These are phyloP conservation scores for Ruellia speciosa DNA, from an alignment of 305 asterid genomes.

Conservation along the genomic window DNA sequence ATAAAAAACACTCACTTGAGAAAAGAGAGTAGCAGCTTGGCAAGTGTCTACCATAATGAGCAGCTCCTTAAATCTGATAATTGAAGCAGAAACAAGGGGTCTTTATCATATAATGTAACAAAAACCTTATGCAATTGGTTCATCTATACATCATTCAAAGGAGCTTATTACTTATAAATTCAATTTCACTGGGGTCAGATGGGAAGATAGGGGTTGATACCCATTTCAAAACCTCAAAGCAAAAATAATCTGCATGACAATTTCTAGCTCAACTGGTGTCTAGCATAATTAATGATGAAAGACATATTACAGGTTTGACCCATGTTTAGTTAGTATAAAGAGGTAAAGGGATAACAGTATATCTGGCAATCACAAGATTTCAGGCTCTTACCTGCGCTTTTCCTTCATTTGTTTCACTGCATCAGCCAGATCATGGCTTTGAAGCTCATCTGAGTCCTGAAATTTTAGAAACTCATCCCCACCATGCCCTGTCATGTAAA, in stretches of 20 bases:
- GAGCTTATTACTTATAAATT: neutral
- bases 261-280: neutral
- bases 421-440: conserved; percentile 97
- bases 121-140: neutral
- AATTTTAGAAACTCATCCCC: conserved; percentile 95
- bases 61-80: conserved; percentile 87
- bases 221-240: too few species aligned
- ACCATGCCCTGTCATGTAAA: conserved; percentile 98
- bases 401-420: conserved; percentile 99
- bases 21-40: conserved; percentile 95
- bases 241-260: too few species aligned
- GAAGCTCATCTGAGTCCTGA: conserved; percentile 98
- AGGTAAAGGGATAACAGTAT: neutral
- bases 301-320: neutral
- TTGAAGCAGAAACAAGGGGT: conserved; percentile 16
- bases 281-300: neutral
- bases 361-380: neutral
- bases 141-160: neutral
- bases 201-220: too few species aligned
- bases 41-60: conserved; percentile 98
- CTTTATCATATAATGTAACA: neutral
- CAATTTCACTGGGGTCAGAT: too few species aligned
- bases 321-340: neutral
- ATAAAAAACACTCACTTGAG: conserved; percentile 49
- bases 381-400: conserved; percentile 59